Evolutionary conservation across 2,329 filamentous ascomycete genomes (phyloP).

Genomic region (Xylaria sp.): DNA sequence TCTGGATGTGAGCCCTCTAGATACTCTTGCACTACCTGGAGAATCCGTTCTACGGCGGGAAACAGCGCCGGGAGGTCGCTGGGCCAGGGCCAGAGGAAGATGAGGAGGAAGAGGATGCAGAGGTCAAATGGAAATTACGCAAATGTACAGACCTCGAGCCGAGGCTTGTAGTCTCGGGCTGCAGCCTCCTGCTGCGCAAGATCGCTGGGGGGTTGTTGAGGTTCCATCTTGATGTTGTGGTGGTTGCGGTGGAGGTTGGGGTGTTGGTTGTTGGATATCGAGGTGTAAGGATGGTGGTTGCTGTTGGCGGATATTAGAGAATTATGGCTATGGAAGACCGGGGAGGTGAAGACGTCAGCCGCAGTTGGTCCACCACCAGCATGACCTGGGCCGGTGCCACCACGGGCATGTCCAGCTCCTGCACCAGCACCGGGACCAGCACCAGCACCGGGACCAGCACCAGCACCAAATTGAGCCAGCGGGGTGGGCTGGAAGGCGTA

Average conservation of each 20-base stretch:
- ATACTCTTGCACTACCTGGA: slow-evolving; percentile 1
- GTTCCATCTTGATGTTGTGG: slow-evolving; percentile 43
- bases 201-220: slow-evolving; percentile 41
- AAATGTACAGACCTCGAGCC: slow-evolving; percentile 52
- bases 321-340: slow-evolving; percentile 27
- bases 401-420: slow-evolving; percentile 11
- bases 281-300: slow-evolving; percentile 25
- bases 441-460: slow-evolving; percentile 11
- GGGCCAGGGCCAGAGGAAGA: background rate
- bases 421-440: slow-evolving; percentile 12
- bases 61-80: too few species aligned
- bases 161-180: slow-evolving; percentile 60
- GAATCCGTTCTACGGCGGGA: slow-evolving; percentile 7
- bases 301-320: slow-evolving; percentile 24
- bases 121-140: slow-evolving; percentile 2
- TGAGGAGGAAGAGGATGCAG: background rate
- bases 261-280: slow-evolving; percentile 20
- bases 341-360: slow-evolving; percentile 30
- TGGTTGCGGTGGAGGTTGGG: slow-evolving; percentile 10
- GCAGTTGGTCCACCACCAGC: slow-evolving; percentile 25
- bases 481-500: slow-evolving; percentile 36
- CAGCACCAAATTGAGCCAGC: slow-evolving; percentile 32
- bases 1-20: slow-evolving; percentile 29
- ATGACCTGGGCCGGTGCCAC: slow-evolving; percentile 5
- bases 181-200: slow-evolving; percentile 63